Percentiles rank a stretch among this genome's conserved stretches.
Evolutionary conservation across 2,329 filamentous ascomycete genomes (phyloP).

Genomic region (Pestalotiopsis sp.): DNA sequence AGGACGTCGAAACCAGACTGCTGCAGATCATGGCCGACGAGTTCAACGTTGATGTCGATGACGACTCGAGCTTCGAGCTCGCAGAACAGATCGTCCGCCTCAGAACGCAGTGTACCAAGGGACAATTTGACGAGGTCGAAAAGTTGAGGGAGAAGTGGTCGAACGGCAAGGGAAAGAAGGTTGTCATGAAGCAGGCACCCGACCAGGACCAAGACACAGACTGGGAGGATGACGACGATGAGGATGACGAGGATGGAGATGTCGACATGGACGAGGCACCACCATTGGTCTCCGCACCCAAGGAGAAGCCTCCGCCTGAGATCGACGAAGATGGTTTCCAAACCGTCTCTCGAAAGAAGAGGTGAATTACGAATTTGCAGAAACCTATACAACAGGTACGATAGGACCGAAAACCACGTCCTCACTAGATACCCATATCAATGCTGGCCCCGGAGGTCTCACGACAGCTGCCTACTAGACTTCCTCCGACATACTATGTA

Average conservation of each 20-base stretch:
- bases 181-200: slow-evolving; percentile 39
- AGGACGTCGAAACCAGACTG: slow-evolving; percentile 82
- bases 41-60: slow-evolving; percentile 91
- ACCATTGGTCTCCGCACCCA: slow-evolving; percentile 56
- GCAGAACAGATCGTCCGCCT: slow-evolving; percentile 74
- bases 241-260: slow-evolving; percentile 60
- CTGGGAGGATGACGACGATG: slow-evolving; percentile 54
- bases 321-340: slow-evolving; percentile 84
- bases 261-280: slow-evolving; percentile 73
- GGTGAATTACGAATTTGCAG: slow-evolving; percentile 29
- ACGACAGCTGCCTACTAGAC: slow-evolving; percentile 19
- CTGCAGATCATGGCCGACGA: slow-evolving; percentile 94
- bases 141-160: slow-evolving; percentile 65
- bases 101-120: slow-evolving; percentile 64
- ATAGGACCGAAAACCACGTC: not conserved
- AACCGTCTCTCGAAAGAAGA: slow-evolving; percentile 72
- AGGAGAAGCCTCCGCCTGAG: slow-evolving; percentile 69
- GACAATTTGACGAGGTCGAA: slow-evolving; percentile 68
- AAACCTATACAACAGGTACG: not conserved
- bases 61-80: slow-evolving; percentile 78
- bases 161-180: slow-evolving; percentile 62
- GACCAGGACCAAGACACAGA: slow-evolving; percentile 38
- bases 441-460: slow-evolving; percentile 22
- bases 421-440: slow-evolving; percentile 1
- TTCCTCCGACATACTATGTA: slow-evolving; percentile 4